Evolutionary conservation across 805 yeast species (phyloP), one percentile per base, ranked within the genome.

Genomic region (Torulaspora franciscae): DNA sequence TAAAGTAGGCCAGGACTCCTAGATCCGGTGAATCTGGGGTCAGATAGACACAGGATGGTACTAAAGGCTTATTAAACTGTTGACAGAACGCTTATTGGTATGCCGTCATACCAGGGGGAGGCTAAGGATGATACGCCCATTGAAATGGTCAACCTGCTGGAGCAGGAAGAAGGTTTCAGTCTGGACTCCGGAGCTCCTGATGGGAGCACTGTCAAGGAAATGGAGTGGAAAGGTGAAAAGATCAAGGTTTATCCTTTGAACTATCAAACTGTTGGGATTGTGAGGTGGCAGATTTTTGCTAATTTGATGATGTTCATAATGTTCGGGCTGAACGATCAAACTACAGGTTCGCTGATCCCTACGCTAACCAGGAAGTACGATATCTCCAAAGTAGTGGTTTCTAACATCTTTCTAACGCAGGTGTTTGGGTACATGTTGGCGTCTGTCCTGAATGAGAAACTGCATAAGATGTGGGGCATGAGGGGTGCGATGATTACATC

Each of bases 271-370:
- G 55, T 56, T 6, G 49, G 55, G 1, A n/a, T 63, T 4, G 65
- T 64, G 2, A 55, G 50, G 39, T 46, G 48, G 33, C 68, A 64
- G 40, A 50, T 63, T n/a, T 39, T 54, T 4, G 50, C 63, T n/a
- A 53, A 64, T 42, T 41, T 62, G 8, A 14, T 56, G 2, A 50
- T 62, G 50, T 65, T 65, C 37, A 29, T 54, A 4, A 61, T 62
- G 1, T 60, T 64, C 43, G 69, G 69, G 1, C 40, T 65, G 35
- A 65, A 61, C 39, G 68, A 65, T 42, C 68, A 65, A 40, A 48
- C 59, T 5, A 56, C 61, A 1, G 69, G 69, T 1, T 55, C 66
- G n/a, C 43, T 65, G 13, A 53, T 64, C 23, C 69, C 69, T 1
- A 55, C 61, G 2, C 46, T 65, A 7, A 55, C 56, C 2, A 54